A percentile compares a stretch with the other conserved stretches of the same genome.
phyloP scores from a whole-genome alignment of 768 basidiomycete genomes.

The Boletus sp. region DNA sequence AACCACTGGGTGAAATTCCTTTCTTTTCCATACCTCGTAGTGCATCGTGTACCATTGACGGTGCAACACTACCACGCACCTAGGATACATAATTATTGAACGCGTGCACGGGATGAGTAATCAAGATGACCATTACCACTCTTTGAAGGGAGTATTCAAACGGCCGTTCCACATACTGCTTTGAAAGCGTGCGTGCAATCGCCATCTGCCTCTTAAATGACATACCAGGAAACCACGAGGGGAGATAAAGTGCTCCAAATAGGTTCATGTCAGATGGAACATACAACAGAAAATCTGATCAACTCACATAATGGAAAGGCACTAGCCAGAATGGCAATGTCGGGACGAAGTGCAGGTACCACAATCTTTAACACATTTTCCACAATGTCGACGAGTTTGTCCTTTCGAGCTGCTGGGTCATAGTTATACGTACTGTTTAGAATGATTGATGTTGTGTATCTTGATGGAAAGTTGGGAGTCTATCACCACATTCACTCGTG shows the following conservation, averaged over 20 bases:
- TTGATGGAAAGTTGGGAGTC: not conserved
- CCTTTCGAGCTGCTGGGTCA: not conserved
- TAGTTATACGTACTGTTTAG: slow-evolving; percentile 7
- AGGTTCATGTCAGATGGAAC: not conserved
- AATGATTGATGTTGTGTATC: not conserved
- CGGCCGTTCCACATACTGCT: slow-evolving; percentile 2
- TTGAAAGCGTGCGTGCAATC: not conserved
- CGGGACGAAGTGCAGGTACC: not conserved
- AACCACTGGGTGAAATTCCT: not conserved
- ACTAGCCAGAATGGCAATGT: not conserved
- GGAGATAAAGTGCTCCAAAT: not conserved
- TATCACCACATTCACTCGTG: not conserved
- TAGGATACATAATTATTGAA: not conserved
- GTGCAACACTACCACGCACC: not conserved
- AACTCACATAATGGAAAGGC: not conserved
- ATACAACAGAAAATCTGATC: not conserved
- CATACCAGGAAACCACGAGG: not conserved
- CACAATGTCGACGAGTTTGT: not conserved
- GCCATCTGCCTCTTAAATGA: not conserved
- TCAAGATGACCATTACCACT: not conserved
- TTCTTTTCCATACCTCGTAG: not conserved
- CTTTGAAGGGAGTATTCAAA: slow-evolving; percentile 4
- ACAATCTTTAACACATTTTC: not conserved
- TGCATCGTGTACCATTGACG: slow-evolving; percentile 9
- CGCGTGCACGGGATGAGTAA: no score